phyloP scores from a whole-genome alignment of 306 rosid genomes.

The Malus sieversii region DNA sequence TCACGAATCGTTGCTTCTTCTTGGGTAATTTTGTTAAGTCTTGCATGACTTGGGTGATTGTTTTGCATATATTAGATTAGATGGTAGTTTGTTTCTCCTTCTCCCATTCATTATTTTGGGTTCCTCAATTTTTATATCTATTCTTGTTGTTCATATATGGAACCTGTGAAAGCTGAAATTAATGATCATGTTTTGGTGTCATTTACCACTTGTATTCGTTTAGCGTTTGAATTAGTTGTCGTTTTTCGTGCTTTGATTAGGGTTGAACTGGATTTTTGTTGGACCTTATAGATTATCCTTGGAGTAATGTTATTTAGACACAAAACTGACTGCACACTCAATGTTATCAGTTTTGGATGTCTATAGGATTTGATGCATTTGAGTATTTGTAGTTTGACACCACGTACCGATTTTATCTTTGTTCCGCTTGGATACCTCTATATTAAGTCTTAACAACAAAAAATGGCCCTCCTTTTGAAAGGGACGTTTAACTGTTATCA shows the following conservation, averaged over 20 bases:
- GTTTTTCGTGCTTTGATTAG: background rate
- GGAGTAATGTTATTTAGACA: no score
- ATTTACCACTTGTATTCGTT: background rate
- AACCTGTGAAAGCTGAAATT: background rate
- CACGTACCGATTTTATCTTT: background rate
- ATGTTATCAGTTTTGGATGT: no score
- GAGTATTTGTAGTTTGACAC: background rate
- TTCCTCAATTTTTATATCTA: background rate
- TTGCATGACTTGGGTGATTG: constrained; percentile 12
- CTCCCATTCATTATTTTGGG: background rate
- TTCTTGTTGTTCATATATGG: background rate
- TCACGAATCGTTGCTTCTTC: constrained; percentile 9
- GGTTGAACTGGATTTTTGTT: background rate
- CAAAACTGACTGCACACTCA: no score
- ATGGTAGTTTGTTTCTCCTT: background rate
- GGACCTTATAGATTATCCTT: no score
- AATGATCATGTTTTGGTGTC: background rate
- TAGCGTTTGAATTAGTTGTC: background rate
- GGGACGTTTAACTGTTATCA: background rate
- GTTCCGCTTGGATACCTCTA: background rate
- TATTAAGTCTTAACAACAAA: background rate
- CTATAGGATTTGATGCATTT: background rate
- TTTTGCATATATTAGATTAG: constrained; percentile 1
- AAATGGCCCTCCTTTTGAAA: constrained; percentile 17
- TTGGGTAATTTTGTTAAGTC: constrained; percentile 9